phyloP scores from a whole-genome alignment of 73 alveolate species.

The Tetrahymena thermophila region DNA sequence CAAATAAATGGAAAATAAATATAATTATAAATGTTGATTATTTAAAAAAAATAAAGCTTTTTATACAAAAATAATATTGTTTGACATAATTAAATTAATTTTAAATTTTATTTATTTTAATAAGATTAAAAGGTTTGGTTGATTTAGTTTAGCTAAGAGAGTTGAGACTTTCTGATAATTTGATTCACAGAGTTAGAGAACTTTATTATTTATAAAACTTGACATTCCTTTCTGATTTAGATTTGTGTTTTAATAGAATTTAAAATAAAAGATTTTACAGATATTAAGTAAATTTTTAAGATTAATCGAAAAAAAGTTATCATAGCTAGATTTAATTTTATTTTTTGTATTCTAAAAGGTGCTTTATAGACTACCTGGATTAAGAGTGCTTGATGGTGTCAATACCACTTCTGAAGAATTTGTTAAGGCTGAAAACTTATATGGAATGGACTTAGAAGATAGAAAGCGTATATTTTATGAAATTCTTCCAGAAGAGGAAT shows the following conservation, averaged over 20 bases:
- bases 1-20: too few species aligned
- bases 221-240: conserved; percentile 77
- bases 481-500: conserved; percentile 78
- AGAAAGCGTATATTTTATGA: conserved; percentile 74
- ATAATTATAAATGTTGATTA: too few species aligned
- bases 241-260: conserved; percentile 75
- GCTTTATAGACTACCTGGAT: conserved; percentile 77
- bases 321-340: too few species aligned
- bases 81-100: too few species aligned
- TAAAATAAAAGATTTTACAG: conserved; percentile 81
- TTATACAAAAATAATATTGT: too few species aligned
- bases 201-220: conserved; percentile 64
- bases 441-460: conserved; percentile 85
- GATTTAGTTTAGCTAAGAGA: conserved; percentile 58
- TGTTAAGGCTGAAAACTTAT: conserved; percentile 88
- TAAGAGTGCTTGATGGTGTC: conserved; percentile 84
- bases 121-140: conserved; percentile 74
- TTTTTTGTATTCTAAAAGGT: conserved; percentile 1
- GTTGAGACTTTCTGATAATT: conserved; percentile 56
- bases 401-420: conserved; percentile 80
- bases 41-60: too few species aligned
- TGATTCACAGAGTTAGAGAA: conserved; percentile 61
- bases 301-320: too few species aligned
- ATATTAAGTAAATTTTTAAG: conserved; percentile 28
- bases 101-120: too few species aligned